Conservation (phyloP, 1,284 basidiomycete species). For the Dichomitus squalens region DNA sequence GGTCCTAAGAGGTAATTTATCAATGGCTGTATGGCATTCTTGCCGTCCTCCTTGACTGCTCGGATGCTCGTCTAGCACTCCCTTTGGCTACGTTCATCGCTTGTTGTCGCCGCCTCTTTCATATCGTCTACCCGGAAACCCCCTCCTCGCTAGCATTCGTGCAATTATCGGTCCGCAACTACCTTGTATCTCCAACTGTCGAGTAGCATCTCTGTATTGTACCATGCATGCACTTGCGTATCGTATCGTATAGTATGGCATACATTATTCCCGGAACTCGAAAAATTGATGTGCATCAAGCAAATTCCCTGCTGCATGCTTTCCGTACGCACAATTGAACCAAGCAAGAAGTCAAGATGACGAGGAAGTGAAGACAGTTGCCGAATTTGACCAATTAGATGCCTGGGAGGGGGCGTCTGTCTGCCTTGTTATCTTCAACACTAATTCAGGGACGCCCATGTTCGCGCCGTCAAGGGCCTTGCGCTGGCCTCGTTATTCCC, state of each 20-base stretch:
- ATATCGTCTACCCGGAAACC: conserved; percentile 1
- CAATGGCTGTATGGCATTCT: conserved; percentile 3
- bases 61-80: conserved; percentile 15
- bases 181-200: conserved; percentile 6
- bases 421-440: background rate
- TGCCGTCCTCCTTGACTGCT: conserved; percentile 4
- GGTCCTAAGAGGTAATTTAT: conserved; percentile 20
- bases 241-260: conserved; percentile 2
- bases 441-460: background rate
- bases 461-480: conserved; percentile 7
- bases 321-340: no score
- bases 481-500: conserved; percentile 16
- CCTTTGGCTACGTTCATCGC: conserved; percentile 15
- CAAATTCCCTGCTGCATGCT: background rate
- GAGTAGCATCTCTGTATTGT: conserved; percentile 24
- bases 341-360: no score
- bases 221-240: conserved; percentile 5
- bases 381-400: background rate
- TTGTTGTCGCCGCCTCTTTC: conserved; percentile 6
- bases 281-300: background rate
- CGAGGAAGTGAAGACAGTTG: no score
- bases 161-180: background rate
- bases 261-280: background rate
- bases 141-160: conserved; percentile 1
- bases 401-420: background rate